A percentile compares a stretch with the other conserved stretches of the same genome.
These are phyloP conservation scores for Bolboschoenus planiculmis DNA, from an alignment of 176 grass and related monocot genomes.

Conservation along the genomic window DNA sequence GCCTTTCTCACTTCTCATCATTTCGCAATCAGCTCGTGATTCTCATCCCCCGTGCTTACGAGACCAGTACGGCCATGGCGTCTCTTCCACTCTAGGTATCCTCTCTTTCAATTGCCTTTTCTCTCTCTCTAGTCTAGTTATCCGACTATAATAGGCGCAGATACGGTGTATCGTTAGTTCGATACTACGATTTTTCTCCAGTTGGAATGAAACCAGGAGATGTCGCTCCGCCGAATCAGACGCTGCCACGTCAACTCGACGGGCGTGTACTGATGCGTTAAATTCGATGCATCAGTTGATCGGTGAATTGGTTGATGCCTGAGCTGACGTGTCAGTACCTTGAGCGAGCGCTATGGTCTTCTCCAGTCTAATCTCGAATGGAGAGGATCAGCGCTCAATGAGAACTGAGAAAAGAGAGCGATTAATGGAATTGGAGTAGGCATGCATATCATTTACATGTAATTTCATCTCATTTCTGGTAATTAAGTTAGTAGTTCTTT, in stretches of 20 bases:
- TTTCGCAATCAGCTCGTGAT: neutral
- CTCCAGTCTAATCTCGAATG: neutral
- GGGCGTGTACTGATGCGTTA: neutral
- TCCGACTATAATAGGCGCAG: neutral
- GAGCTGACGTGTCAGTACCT: slow-evolving; percentile 1
- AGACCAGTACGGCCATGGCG: neutral
- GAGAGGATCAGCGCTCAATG: neutral
- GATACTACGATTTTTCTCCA: neutral
- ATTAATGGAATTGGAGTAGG: neutral
- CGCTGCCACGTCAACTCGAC: neutral
- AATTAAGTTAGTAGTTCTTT: neutral
- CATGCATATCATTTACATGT: neutral
- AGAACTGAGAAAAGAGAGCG: neutral
- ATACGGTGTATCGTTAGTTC: neutral
- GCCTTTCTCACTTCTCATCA: neutral
- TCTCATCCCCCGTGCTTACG: neutral
- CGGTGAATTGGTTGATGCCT: neutral
- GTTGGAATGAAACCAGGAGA: neutral
- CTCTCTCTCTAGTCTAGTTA: neutral
- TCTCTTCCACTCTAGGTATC: slow-evolving; percentile 7
- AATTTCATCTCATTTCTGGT: slow-evolving; percentile 3
- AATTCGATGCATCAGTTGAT: neutral
- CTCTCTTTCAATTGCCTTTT: neutral
- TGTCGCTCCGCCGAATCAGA: neutral
- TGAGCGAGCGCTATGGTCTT: neutral